A percentile compares a stretch with the other conserved stretches of the same genome.
phyloP scores from a whole-genome alignment of 192 early-diverging fungal genomes.

The Linnemannia elongata region DNA sequence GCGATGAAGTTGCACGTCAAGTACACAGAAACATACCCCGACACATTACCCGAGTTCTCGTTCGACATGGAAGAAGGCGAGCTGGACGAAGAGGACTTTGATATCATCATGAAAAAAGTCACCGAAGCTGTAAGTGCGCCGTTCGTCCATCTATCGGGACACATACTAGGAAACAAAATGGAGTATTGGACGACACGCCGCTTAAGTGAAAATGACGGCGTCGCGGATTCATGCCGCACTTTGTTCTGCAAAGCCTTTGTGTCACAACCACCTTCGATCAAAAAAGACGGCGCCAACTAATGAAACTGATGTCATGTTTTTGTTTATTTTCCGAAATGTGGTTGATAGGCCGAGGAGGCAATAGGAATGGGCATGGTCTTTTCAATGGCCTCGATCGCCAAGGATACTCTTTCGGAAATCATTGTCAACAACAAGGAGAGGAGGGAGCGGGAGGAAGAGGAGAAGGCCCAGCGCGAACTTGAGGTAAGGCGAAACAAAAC shows the following conservation, averaged over 20 bases:
- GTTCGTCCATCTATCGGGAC: not conserved
- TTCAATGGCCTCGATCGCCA: conserved; percentile 79
- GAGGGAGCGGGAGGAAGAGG: conserved; percentile 61
- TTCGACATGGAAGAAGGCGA: conserved; percentile 67
- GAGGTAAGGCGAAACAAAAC: conserved; percentile 53
- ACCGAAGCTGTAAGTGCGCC: conserved; percentile 45
- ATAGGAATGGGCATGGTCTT: conserved; percentile 96
- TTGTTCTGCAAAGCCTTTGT: not conserved
- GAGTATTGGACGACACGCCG: not conserved
- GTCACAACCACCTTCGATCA: not conserved
- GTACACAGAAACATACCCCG: conserved; percentile 82
- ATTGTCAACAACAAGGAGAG: conserved; percentile 68
- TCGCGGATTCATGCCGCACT: not conserved
- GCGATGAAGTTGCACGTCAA: conserved; percentile 67
- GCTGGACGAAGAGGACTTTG: conserved; percentile 52
- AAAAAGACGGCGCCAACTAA: not conserved
- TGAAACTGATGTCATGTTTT: not conserved
- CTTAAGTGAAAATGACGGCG: not conserved
- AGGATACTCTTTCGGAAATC: conserved; percentile 78
- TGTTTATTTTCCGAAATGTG: not conserved
- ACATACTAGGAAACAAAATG: no score
- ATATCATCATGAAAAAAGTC: conserved; percentile 53
- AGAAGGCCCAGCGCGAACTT: conserved; percentile 71
- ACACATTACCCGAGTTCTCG: conserved; percentile 74
- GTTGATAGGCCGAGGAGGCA: conserved; percentile 71